Evolutionary conservation across 2,329 filamentous ascomycete genomes (phyloP).

Genomic region (Neonectria sp.): DNA sequence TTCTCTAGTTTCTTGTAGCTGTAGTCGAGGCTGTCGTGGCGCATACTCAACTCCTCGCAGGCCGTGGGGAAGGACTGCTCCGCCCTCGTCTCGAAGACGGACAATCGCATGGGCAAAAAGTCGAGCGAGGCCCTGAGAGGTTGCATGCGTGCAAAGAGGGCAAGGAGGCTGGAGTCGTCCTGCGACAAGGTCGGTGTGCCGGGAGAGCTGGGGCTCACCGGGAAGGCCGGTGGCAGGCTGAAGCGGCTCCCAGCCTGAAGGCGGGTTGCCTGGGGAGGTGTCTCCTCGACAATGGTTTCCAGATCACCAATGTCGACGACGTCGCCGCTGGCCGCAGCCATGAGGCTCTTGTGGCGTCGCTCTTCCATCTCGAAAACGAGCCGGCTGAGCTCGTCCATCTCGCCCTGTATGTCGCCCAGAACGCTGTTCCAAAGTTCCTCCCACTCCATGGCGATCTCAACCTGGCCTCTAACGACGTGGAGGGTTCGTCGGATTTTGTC

Average conservation of each 20-base stretch:
- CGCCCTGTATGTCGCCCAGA: slow-evolving; percentile 91
- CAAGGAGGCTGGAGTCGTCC: slow-evolving; percentile 90
- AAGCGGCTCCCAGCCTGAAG: slow-evolving; percentile 74
- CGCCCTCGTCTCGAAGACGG: slow-evolving; percentile 86
- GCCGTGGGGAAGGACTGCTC: slow-evolving; percentile 88
- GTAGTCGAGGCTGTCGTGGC: slow-evolving; percentile 82
- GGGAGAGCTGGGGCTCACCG: slow-evolving; percentile 74
- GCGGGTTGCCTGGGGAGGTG: slow-evolving; percentile 70
- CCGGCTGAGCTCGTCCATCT: slow-evolving; percentile 83
- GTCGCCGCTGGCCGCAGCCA: slow-evolving; percentile 73
- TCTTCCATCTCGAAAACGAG: slow-evolving; percentile 99
- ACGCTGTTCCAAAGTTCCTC: slow-evolving; percentile 97
- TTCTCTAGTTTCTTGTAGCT: slow-evolving; percentile 90
- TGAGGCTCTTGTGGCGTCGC: slow-evolving; percentile 84
- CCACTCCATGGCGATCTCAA: slow-evolving; percentile 99
- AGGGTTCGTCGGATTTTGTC: slow-evolving; percentile 83
- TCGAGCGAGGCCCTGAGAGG: slow-evolving; percentile 93
- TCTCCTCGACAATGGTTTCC: slow-evolving; percentile 94
- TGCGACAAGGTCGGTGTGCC: slow-evolving; percentile 71
- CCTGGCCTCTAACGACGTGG: slow-evolving; percentile 86
- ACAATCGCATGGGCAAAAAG: slow-evolving; percentile 94
- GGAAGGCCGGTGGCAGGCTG: slow-evolving; percentile 76
- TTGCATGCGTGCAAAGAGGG: slow-evolving; percentile 95
- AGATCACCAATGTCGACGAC: slow-evolving; percentile 87
- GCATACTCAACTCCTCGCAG: slow-evolving; percentile 87